Percentiles rank a stretch among this genome's conserved stretches.
Evolutionary conservation across 345 rosid genomes (phyloP).

Genomic region (Eutrema yunnanense): DNA sequence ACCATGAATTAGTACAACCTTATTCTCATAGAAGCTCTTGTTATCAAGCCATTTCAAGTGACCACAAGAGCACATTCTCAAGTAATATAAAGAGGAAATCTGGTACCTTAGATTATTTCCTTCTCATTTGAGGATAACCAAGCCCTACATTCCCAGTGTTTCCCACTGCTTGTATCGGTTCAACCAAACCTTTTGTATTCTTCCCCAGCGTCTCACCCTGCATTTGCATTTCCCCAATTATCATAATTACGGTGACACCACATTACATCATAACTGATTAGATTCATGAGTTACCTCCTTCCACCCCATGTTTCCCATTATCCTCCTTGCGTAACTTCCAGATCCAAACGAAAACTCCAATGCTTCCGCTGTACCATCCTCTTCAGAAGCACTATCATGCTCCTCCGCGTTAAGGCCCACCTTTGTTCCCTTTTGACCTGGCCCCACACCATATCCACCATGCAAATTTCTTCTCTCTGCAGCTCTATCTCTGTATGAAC

Average conservation of each 20-base stretch:
- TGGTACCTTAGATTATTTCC: slow-evolving; percentile 9
- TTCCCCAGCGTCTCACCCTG: slow-evolving; percentile 80
- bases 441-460: slow-evolving; percentile 76
- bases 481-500: slow-evolving; percentile 77
- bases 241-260: not conserved
- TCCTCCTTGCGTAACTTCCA: slow-evolving; percentile 74
- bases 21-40: too few relatives aligned
- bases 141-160: slow-evolving; percentile 72
- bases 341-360: slow-evolving; percentile 63
- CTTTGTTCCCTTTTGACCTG: slow-evolving; percentile 60
- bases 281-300: slow-evolving; percentile 49
- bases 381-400: slow-evolving; percentile 29
- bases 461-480: slow-evolving; percentile 84
- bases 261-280: not conserved
- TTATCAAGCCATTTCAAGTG: too few relatives aligned
- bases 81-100: not conserved
- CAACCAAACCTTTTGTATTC: slow-evolving; percentile 52
- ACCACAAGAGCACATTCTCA: not conserved
- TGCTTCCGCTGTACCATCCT: slow-evolving; percentile 68
- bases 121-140: slow-evolving; percentile 58
- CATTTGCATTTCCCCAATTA: slow-evolving; percentile 2
- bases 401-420: slow-evolving; percentile 11
- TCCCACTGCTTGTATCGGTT: slow-evolving; percentile 62
- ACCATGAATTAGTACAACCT: not conserved
- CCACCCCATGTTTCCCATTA: slow-evolving; percentile 89